phyloP scores from a whole-genome alignment of 108 stramenopile species.

The Schizochytrium sp. region DNA sequence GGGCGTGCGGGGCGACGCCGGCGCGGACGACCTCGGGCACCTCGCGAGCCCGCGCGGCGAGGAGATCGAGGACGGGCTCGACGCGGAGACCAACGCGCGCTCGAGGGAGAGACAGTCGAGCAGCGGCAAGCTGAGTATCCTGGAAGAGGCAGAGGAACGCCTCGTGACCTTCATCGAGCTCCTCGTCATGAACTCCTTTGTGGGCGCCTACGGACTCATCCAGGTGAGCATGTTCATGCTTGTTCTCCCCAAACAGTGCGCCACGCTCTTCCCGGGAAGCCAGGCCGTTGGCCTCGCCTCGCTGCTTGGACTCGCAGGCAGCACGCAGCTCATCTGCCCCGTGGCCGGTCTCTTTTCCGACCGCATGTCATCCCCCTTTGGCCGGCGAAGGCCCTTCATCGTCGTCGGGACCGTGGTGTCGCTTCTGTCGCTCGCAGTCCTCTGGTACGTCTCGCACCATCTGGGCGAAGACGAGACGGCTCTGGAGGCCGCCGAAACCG shows the following conservation, averaged over 20 bases:
- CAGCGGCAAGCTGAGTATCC: background rate
- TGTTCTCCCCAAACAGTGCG: background rate
- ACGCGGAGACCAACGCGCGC: no score
- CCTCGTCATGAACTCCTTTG: constrained; percentile 1
- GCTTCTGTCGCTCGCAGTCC: background rate
- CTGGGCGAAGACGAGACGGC: background rate
- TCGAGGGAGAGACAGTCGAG: no score
- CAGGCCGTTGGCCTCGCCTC: background rate
- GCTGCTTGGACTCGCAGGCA: background rate
- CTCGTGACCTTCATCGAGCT: background rate
- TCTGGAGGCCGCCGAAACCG: background rate
- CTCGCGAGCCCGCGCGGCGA: no score
- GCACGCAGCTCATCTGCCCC: constrained; percentile 16
- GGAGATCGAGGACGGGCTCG: no score
- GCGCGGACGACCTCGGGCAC: no score
- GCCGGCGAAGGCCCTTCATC: background rate
- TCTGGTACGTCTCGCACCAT: background rate
- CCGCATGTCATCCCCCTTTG: background rate
- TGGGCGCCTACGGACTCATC: constrained; percentile 9
- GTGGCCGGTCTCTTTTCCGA: background rate
- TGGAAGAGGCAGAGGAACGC: background rate
- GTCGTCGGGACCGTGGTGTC: background rate
- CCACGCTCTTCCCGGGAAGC: background rate
- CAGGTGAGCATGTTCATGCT: constrained; percentile 12
- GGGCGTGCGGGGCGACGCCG: no score